Evolutionary conservation across 1,284 basidiomycete genomes (phyloP).

Genomic region (Malassezia dermatis): DNA sequence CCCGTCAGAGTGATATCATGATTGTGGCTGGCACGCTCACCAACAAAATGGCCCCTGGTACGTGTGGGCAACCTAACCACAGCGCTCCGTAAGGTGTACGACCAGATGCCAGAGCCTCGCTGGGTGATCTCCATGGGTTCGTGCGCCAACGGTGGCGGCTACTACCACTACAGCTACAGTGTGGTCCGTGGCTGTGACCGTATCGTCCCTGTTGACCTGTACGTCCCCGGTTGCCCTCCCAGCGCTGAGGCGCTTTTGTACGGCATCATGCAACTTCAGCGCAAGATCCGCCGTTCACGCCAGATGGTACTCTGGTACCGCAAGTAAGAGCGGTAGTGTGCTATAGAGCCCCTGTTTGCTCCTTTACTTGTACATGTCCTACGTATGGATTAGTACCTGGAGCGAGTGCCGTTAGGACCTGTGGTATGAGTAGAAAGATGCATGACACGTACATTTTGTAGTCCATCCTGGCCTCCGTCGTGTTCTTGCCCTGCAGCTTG

Average conservation of each 20-base stretch:
- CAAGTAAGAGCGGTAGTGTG: conserved; percentile 25
- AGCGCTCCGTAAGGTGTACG: conserved; percentile 35
- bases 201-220: conserved; percentile 91
- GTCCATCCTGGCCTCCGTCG: conserved; percentile 28
- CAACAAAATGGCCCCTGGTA: conserved; percentile 98
- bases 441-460: conserved; percentile 42
- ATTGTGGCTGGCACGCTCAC: conserved; percentile 98
- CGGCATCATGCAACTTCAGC: conserved; percentile 69
- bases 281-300: conserved; percentile 86
- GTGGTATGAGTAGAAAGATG: neutral
- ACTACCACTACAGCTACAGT: conserved; percentile 90
- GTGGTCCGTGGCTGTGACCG: conserved; percentile 99
- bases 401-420: conserved; percentile 6
- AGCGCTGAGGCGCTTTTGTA: conserved; percentile 73
- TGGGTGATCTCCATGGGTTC: conserved; percentile 99
- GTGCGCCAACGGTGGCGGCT: conserved; percentile 95
- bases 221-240: conserved; percentile 69
- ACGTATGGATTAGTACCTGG: neutral
- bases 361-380: neutral
- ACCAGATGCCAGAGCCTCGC: conserved; percentile 48
- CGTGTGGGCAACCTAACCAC: conserved; percentile 44
- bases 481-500: conserved; percentile 26
- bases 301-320: conserved; percentile 78
- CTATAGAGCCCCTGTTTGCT: neutral
- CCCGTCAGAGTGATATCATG: conserved; percentile 97